A percentile compares a stretch with the other conserved stretches of the same genome.
phyloP scores from a whole-genome alignment of 306 rosid species.

The Fagus crenata region DNA sequence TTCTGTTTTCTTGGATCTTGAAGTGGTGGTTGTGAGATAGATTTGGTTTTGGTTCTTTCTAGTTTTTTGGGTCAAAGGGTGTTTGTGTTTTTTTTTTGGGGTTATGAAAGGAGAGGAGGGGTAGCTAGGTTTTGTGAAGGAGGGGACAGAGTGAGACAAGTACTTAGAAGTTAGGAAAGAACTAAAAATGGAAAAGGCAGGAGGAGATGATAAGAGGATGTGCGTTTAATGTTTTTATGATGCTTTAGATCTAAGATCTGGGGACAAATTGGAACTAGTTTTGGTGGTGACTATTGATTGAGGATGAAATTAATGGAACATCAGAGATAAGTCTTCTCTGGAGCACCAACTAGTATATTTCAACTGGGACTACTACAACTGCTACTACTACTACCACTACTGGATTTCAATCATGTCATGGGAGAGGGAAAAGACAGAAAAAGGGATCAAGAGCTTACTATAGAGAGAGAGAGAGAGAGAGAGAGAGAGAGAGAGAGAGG shows the following conservation, averaged over 20 bases:
- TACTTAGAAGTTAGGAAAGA: conserved; percentile 1
- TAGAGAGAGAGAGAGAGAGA: neutral
- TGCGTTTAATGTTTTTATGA: neutral
- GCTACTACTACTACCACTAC: too few species aligned
- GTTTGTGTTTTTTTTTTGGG: neutral
- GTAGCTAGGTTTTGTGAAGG: neutral
- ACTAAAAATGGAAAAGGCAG: conserved; percentile 3
- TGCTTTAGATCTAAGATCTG: conserved; percentile 6
- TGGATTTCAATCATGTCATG: conserved; percentile 15
- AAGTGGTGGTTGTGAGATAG: neutral
- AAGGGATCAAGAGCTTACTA: neutral
- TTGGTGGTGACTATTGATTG: neutral
- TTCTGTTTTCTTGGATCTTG: conserved; percentile 13
- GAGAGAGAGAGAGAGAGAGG: neutral
- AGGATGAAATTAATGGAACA: conserved; percentile 12
- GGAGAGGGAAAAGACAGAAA: neutral
- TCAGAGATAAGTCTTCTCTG: neutral
- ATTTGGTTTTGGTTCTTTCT: conserved; percentile 5
- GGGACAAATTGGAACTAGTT: neutral
- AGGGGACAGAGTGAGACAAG: neutral
- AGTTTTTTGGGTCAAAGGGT: neutral
- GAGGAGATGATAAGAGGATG: neutral
- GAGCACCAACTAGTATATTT: conserved; percentile 9
- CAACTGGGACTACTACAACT: neutral
- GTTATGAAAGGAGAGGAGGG: neutral